Evolutionary conservation across 306 rosid species (phyloP), one percentile per base, ranked within the genome.

Genomic region (Corylus heterophylla): DNA sequence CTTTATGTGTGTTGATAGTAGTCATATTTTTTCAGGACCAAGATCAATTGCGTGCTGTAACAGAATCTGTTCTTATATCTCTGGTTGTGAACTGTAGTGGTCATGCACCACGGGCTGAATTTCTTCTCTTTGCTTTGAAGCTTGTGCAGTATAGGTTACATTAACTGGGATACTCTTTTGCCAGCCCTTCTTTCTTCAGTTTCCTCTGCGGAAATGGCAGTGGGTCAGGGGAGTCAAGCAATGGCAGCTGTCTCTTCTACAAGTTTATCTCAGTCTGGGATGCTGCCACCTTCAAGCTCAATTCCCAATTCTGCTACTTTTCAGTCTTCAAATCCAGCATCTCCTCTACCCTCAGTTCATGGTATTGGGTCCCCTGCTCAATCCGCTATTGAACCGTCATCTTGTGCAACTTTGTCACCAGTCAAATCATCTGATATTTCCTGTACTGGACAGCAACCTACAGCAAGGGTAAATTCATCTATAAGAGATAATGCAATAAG

Each of bases 331-430:
- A 95, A 88, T 90, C 99, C 99, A 5, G 92, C 99, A 47, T 95
- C 99, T 74, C 98, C 98, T 1, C 78, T 93, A 67, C 90, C 94
- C 82, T 88, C 94, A 8, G 88, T 91, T 70, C 96, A 95, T 70
- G 87, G 94, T 71, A 90, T 91, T 86, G 95, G 99, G 78, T 95
- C 99, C 84, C 99, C 99, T 35, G 80, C 88, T 14, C 98, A 86
- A 74, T 79, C 96, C 54, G 71, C 83, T 44, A 85, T 87, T 7
- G 99, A 95, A 68, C 87, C 95, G 75, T 73, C 91, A 73, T 80
- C 93, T 48, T 76, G 89, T 80, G 83, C 86, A 79, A 66, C 89
- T 76, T 67, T 90, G 75, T 95, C 98, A 82, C 99, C 98, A 0
- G 89, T 89, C 71, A 95, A 93, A 85, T 89, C 97, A 55, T 83